A percentile compares a stretch with the other conserved stretches of the same genome.
Evolutionary conservation across 306 rosid species (phyloP).

Genomic region (Rubus parviflorus): DNA sequence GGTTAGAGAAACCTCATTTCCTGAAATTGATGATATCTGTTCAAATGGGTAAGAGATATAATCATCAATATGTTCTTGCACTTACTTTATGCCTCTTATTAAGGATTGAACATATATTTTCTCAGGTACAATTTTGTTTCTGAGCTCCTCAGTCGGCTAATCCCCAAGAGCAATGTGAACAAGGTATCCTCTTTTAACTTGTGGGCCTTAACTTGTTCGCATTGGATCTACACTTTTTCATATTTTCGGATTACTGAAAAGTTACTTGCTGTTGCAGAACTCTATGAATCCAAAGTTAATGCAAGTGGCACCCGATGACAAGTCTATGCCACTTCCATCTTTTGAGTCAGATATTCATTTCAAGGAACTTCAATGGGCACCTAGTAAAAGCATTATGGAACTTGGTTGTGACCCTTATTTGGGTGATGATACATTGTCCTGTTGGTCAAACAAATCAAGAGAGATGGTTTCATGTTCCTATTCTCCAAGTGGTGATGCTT

Average conservation of each 20-base stretch:
- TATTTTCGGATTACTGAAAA: constrained; percentile 14
- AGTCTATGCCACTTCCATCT: constrained; percentile 37
- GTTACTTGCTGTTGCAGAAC: constrained; percentile 39
- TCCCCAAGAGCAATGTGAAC: constrained; percentile 39
- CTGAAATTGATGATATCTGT: constrained; percentile 44
- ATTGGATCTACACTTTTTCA: constrained; percentile 19
- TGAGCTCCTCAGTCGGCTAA: constrained; percentile 67
- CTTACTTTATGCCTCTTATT: constrained; percentile 22
- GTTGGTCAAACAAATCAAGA: constrained; percentile 32
- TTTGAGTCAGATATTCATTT: constrained; percentile 37
- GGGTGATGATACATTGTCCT: constrained; percentile 35
- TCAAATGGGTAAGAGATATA: constrained; percentile 59
- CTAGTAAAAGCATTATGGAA: constrained; percentile 36
- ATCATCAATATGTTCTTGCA: constrained; percentile 20
- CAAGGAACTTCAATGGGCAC: constrained; percentile 37
- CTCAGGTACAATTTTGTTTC: constrained; percentile 61
- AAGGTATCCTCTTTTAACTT: constrained; percentile 44
- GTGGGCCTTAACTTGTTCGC: constrained; percentile 21
- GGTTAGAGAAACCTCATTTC: constrained; percentile 47
- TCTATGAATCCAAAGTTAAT: constrained; percentile 22
- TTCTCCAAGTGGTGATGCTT: constrained; percentile 32
- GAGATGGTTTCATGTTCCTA: constrained; percentile 36
- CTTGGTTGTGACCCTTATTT: constrained; percentile 36
- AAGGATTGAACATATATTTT: constrained; percentile 28
- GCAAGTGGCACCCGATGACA: constrained; percentile 30